phyloP scores from a whole-genome alignment of 2,329 filamentous ascomycete species.

The Diaporthe aspalathi region DNA sequence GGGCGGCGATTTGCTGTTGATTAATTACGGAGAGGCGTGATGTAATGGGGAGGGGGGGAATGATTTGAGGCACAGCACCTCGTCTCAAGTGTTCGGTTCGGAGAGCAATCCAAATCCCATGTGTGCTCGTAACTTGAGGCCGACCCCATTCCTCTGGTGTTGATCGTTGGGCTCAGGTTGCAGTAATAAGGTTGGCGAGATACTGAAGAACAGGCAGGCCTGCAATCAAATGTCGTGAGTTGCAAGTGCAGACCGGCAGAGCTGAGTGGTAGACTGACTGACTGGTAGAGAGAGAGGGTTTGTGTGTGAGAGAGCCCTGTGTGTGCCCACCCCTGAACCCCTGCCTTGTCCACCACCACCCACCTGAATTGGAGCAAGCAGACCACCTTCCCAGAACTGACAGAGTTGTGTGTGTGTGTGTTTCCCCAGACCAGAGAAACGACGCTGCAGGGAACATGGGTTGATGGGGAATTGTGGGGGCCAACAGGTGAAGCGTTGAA shows the following conservation, averaged over 20 bases:
- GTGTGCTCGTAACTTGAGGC: slow-evolving; percentile 1
- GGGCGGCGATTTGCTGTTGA: not conserved
- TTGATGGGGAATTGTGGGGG: slow-evolving; percentile 8
- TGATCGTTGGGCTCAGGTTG: slow-evolving; percentile 29
- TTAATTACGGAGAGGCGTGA: slow-evolving; percentile 25
- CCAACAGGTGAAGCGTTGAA: not conserved
- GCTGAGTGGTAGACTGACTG: too few relatives aligned
- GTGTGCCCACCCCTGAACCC: slow-evolving; percentile 11
- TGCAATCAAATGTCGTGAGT: slow-evolving; percentile 31
- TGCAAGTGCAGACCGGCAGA: too few relatives aligned
- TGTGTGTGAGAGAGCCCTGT: not conserved
- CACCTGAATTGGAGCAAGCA: not conserved
- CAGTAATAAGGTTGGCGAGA: slow-evolving; percentile 31
- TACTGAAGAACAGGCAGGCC: slow-evolving; percentile 25
- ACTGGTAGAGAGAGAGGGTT: too few relatives aligned
- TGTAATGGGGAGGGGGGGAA: slow-evolving; percentile 11
- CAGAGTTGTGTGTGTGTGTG: not conserved
- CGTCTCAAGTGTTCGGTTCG: not conserved
- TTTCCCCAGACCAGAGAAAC: slow-evolving; percentile 19
- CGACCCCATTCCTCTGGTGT: slow-evolving; percentile 14
- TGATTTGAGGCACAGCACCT: slow-evolving; percentile 19
- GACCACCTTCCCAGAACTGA: too few relatives aligned
- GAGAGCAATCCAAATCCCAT: slow-evolving; percentile 6
- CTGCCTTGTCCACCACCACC: slow-evolving; percentile 18
- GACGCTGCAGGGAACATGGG: slow-evolving; percentile 13